Evolutionary conservation across 164 flowering plant genomes (phyloP), one percentile per base, ranked within the genome.

Genomic region (Malania oleifera): DNA sequence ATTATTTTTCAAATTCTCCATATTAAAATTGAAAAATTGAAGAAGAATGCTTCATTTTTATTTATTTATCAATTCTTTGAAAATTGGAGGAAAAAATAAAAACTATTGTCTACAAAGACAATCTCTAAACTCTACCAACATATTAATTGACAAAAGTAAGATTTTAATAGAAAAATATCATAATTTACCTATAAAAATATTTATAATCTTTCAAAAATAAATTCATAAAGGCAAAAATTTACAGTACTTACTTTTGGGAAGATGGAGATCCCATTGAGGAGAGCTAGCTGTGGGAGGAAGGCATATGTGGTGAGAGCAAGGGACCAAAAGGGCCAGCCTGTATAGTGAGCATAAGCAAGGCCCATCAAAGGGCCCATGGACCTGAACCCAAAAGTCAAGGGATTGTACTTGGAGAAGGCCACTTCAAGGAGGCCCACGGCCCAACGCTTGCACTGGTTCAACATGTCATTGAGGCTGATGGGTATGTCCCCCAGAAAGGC

Each of bases 401-500:
- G 80, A 48, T 75, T 70, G 56, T 72, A 70, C 58, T 72, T 82
- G 15, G 76, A 80, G 61, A 84, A 77, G 13, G n/a, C 61, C 23
- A 85, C 85, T 52, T 87, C 77, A 13, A 77, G 66, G 0, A 75
- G 67, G 7, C 96, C 96, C 10, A 84, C 52, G 2, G 61, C 18
- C 96, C 96, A 92, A 48, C 96, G 63, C 70, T 78, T 82, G 43
- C 7, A 44, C 66, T 89, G 96, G 56, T 18, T 69, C 35, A 89
- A 20, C 3, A 60, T 52, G 49, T 92, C 93, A n/a, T 58, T 18
- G 8, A 86, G 73, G 34, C 56, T 64, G 0, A 77, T 75, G 0
- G 91, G 91, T 1, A 69, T 56, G 39, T 84, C 91, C 0, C 93
- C 93, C 10, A 81, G 56, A 61, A 92, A 92, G 0, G 96, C 95